Percentiles rank a stretch among this genome's conserved stretches.
phyloP scores from a whole-genome alignment of 164 flowering plant genomes.

The Hamamelis virginiana region DNA sequence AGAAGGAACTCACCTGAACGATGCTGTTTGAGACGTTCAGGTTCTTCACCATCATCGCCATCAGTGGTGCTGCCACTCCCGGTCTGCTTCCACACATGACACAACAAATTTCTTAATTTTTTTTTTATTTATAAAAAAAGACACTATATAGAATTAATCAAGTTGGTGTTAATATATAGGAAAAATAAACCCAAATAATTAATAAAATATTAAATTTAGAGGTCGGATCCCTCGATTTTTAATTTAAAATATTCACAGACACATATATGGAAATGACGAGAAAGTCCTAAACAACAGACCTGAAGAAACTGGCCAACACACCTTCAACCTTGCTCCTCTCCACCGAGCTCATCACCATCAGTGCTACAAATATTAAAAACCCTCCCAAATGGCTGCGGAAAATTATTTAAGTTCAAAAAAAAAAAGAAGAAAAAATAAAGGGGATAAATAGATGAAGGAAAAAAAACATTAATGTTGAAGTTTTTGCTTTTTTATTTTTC shows the following conservation, averaged over 20 bases:
- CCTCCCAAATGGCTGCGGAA: conserved; percentile 79
- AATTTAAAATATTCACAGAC: too few relatives aligned
- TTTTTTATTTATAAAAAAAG: too few relatives aligned
- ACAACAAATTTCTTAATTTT: too few relatives aligned
- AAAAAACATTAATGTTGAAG: background rate
- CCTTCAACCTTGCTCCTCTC: conserved; percentile 35
- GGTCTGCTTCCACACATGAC: conserved; percentile 11
- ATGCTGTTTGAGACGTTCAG: conserved; percentile 23
- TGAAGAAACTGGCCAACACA: conserved; percentile 27
- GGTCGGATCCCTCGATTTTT: too few relatives aligned
- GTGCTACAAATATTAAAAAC: conserved; percentile 55
- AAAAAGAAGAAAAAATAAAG: background rate
- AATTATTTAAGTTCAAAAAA: too few relatives aligned
- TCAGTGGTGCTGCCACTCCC: conserved; percentile 18
- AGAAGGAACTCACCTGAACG: conserved; percentile 24
- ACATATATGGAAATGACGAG: background rate
- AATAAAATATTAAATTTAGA: too few relatives aligned
- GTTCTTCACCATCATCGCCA: conserved; percentile 16
- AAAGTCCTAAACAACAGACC: conserved; percentile 22
- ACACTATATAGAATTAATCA: too few relatives aligned
- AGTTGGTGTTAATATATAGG: too few relatives aligned
- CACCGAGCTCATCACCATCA: conserved; percentile 58
- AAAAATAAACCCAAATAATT: too few relatives aligned
- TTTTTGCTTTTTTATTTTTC: too few relatives aligned
- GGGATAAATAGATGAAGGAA: background rate